Base-by-base conservation (phyloP, 2,329 filamentous ascomycete species). In the Penicillium sumatraense region DNA sequence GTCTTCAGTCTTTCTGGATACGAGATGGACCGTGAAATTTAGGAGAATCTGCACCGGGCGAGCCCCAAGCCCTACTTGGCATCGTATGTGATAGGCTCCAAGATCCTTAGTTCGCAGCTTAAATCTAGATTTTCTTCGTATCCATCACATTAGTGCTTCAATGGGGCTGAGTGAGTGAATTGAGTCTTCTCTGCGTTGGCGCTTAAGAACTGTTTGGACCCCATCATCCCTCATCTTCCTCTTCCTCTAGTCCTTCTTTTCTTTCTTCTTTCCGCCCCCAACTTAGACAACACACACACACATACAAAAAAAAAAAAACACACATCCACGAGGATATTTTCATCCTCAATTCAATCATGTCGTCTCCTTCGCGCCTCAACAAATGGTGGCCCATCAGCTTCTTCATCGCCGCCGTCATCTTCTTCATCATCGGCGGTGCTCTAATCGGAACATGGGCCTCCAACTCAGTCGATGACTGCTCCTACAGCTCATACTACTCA, bases 81-180 rank as follows among this genome's bases (percentile, higher is more conserved):
- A 11, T 3, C 11, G 7, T 18, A 14, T 18, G 5, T 51, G 33
- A 55, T 51, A 55, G 53, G 53, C n/a, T 16, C 45, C 18, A 23
- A 4, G 1, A 23, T 14, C 5, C 20, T 40, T 33, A 44, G 40
- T n/a, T 26, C 36, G 21, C 33, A 41, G 18, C 33, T n/a, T 24
- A 51, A 55, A 21, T 47, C 35, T 21, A 27, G 1, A 78, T 21
- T 82, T 55, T 83, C 80, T 1, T 79, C 80, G 2, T 81, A 80
- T 52, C 71, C 78, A 55, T 76, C 11, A 66, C 57, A 6, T 60
- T 80, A 3, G 70, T 29, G 26, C 21, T 21, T 16, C 68, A 1
- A 81, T 82, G 77, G 68, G 77, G 27, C 18, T 52, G 71, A 79
- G 10, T 4, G 23, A 35, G 24, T n/a, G n/a, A n/a, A n/a, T n/a